Evolutionary conservation across 176 grass and related monocot genomes (phyloP).

Genomic region (Thinopyrum elongatum): DNA sequence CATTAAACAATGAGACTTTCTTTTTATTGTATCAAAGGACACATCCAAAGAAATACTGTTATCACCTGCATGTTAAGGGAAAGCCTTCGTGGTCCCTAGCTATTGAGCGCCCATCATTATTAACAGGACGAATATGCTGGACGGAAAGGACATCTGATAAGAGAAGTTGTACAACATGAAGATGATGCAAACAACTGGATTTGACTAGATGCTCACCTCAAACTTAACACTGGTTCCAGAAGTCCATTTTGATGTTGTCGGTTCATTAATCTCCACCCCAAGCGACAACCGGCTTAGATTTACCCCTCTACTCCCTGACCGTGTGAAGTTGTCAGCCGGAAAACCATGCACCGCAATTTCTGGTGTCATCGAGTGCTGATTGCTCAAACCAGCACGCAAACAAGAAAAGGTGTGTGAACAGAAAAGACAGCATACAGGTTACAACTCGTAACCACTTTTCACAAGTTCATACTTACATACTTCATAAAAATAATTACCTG

Average conservation of each 20-base stretch:
- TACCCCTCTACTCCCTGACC: slow-evolving; percentile 73
- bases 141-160: background rate
- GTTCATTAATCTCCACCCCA: slow-evolving; percentile 88
- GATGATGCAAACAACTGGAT: background rate
- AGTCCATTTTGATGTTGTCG: slow-evolving; percentile 88
- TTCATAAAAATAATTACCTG: background rate
- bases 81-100: slow-evolving; percentile 78
- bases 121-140: slow-evolving; percentile 84
- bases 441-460: background rate
- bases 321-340: slow-evolving; percentile 82
- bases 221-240: slow-evolving; percentile 88
- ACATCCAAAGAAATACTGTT: background rate
- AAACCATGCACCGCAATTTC: slow-evolving; percentile 92
- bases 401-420: slow-evolving; percentile 21
- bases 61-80: slow-evolving; percentile 93
- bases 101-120: slow-evolving; percentile 86
- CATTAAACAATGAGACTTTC: slow-evolving; percentile 4
- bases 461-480: background rate
- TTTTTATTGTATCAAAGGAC: background rate
- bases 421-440: background rate
- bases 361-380: slow-evolving; percentile 88
- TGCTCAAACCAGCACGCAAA: slow-evolving; percentile 32
- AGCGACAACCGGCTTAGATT: slow-evolving; percentile 77
- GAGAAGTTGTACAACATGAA: slow-evolving; percentile 3
- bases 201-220: slow-evolving; percentile 50